phyloP scores from a whole-genome alignment of 495 filamentous ascomycete genomes.

The Thermothielavioides terrestris region DNA sequence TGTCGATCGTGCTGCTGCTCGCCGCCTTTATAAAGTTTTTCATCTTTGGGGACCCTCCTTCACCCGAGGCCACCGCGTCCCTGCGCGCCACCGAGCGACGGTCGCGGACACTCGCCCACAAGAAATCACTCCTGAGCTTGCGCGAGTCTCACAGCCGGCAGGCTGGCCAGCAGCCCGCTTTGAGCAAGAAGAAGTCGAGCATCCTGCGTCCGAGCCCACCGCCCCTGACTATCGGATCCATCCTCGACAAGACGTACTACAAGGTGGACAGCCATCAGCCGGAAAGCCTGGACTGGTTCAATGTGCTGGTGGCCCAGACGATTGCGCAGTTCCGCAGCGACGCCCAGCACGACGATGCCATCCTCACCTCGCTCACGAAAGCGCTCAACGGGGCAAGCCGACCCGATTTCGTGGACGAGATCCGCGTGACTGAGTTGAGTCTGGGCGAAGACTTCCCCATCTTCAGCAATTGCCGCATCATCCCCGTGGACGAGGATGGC shows the following conservation, averaged over 20 bases:
- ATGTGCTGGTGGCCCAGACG: constrained; percentile 92
- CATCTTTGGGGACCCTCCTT: constrained; percentile 92
- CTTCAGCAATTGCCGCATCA: constrained; percentile 95
- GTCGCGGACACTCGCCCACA: constrained; percentile 54
- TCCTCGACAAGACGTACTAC: constrained; percentile 95
- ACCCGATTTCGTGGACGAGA: constrained; percentile 86
- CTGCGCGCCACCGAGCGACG: constrained; percentile 60
- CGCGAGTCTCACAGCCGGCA: constrained; percentile 33
- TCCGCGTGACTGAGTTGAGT: constrained; percentile 84
- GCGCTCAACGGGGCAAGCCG: constrained; percentile 77
- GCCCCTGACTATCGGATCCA: constrained; percentile 67
- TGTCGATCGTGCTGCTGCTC: constrained; percentile 81
- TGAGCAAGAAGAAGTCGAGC: constrained; percentile 69
- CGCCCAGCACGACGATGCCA: constrained; percentile 80
- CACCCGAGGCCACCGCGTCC: constrained; percentile 62
- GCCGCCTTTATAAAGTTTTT: constrained; percentile 99
- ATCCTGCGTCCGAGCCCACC: constrained; percentile 59
- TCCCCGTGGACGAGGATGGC: constrained; percentile 67
- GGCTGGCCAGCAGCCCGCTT: constrained; percentile 25
- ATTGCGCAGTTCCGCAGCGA: constrained; percentile 92
- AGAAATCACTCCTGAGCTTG: constrained; percentile 55
- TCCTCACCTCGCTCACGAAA: constrained; percentile 85
- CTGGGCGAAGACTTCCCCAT: constrained; percentile 97
- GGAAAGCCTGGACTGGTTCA: constrained; percentile 99
- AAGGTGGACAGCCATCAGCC: constrained; percentile 93